Evolutionary conservation across 2,329 filamentous ascomycete genomes (phyloP), one percentile per base, ranked within the genome.

Genomic region (Diaporthe ampelina): DNA sequence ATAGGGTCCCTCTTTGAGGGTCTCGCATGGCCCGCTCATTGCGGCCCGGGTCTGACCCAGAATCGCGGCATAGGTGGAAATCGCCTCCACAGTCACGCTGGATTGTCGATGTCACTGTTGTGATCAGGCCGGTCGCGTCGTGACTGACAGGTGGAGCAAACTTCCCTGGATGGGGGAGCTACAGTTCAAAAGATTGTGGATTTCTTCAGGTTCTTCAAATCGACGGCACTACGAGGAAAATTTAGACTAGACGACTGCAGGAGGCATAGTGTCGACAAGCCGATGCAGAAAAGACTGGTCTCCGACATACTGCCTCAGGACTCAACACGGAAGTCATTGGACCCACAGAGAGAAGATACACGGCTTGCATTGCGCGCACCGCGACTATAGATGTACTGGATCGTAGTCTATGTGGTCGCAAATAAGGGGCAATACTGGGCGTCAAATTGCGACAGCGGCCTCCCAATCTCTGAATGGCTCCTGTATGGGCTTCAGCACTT

Each of bases 1-100:
- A 45, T 76, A 78, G 61, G 13, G 52, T 69, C 32, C 65, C 74
- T n/a, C 10, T 24, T 1, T 35, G 56, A 45, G 7, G 32, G 1
- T 29, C 11, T 35, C 43, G 26, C 24, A 57, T 54, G 21, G 52
- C n/a, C 24, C 11, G 17, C 5, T 29, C 15, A 48, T 26, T 6
- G 7, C 67, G 59, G 40, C 40, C 40, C 3, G 15, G 15, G n/a
- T 10, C 32, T 15, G 19, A 35, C 29, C 17, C 52, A 6, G 29
- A 19, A 6, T 19, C 29, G 19, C 15, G 26, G 10, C 21, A 8
- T 11, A 0, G 8, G 9, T 26, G 9, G n/a, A 17, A 9, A 11
- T 26, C 5, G 35, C 29, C 8, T 37, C 13, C 2, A 37, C 21
- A 29, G n/a, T 3, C 9, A 19, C n/a, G 19, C 4, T 9, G 48